These are phyloP conservation scores for Cercophora newfieldiana DNA, from an alignment of 495 filamentous ascomycete species.

Conservation along the genomic window DNA sequence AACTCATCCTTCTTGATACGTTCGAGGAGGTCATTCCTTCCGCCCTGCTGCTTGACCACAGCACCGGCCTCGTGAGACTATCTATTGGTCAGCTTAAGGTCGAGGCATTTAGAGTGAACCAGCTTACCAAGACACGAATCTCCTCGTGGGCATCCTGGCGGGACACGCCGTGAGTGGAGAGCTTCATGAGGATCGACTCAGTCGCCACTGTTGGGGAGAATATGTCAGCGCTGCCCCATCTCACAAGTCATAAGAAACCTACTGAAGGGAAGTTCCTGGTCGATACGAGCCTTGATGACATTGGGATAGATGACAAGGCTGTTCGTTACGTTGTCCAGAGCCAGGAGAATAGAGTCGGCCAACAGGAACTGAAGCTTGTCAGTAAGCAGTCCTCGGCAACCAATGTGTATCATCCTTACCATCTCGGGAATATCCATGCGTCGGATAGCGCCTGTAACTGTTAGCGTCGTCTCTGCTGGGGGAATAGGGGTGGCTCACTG, in stretches of 20 bases:
- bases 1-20: constrained; percentile 72
- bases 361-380: constrained; percentile 56
- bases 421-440: constrained; percentile 68
- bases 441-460: constrained; percentile 28
- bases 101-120: not conserved
- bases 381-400: not conserved
- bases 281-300: constrained; percentile 66
- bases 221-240: not conserved
- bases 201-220: constrained; percentile 61
- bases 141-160: constrained; percentile 92
- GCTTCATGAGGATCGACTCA: constrained; percentile 85
- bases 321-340: constrained; percentile 78
- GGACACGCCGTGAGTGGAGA: constrained; percentile 70
- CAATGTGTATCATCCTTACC: constrained; percentile 11
- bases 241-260: not conserved
- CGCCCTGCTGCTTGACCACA: constrained; percentile 76
- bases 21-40: constrained; percentile 80
- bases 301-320: constrained; percentile 87
- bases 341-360: constrained; percentile 79
- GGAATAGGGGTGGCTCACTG: constrained; percentile 41
- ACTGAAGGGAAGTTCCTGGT: constrained; percentile 82
- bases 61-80: constrained; percentile 74
- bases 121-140: constrained; percentile 68
- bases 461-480: not conserved
- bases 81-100: not conserved